Conservation (phyloP, 2,329 filamentous ascomycete species). For the Aspergillus felis region DNA sequence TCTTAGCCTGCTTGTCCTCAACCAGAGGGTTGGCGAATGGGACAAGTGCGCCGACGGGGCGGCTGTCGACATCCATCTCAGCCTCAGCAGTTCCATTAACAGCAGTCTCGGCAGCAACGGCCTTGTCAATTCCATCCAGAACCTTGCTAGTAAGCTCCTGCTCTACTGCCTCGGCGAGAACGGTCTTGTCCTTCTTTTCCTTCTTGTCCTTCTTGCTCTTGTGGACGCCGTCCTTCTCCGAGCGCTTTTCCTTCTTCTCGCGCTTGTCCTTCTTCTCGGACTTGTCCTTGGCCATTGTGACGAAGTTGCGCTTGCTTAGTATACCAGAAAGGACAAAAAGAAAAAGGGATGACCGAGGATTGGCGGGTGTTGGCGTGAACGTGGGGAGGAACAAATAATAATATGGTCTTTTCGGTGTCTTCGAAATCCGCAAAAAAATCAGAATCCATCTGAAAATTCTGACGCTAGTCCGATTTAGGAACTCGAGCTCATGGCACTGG, state of each 20-base stretch:
- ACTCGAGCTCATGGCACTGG: constrained; percentile 13
- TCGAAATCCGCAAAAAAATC: constrained; percentile 21
- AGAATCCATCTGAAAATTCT: constrained; percentile 35
- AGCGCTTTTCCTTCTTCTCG: constrained; percentile 43
- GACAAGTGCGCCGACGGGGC: constrained; percentile 45
- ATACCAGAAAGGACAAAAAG: constrained; percentile 3
- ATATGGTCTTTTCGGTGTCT: constrained; percentile 7
- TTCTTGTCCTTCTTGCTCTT: constrained; percentile 47
- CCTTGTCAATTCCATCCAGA: constrained; percentile 33
- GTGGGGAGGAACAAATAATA: constrained; percentile 19
- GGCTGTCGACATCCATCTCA: constrained; percentile 26
- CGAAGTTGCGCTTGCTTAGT: constrained; percentile 9
- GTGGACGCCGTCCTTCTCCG: constrained; percentile 44
- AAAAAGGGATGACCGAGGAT: constrained; percentile 8
- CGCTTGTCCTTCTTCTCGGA: constrained; percentile 45
- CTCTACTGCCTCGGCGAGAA: constrained; percentile 37
- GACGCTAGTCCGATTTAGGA: constrained; percentile 28
- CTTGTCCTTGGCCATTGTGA: constrained; percentile 45
- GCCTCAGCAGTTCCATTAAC: constrained; percentile 23
- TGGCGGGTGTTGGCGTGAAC: constrained; percentile 13
- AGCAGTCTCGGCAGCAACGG: constrained; percentile 17
- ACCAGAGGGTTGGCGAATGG: constrained; percentile 49
- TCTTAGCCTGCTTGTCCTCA: constrained; percentile 50
- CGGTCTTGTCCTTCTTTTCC: constrained; percentile 41
- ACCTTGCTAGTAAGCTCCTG: constrained; percentile 37